Evolutionary conservation across 495 filamentous ascomycete species (phyloP).

Genomic region (Neurospora africana): DNA sequence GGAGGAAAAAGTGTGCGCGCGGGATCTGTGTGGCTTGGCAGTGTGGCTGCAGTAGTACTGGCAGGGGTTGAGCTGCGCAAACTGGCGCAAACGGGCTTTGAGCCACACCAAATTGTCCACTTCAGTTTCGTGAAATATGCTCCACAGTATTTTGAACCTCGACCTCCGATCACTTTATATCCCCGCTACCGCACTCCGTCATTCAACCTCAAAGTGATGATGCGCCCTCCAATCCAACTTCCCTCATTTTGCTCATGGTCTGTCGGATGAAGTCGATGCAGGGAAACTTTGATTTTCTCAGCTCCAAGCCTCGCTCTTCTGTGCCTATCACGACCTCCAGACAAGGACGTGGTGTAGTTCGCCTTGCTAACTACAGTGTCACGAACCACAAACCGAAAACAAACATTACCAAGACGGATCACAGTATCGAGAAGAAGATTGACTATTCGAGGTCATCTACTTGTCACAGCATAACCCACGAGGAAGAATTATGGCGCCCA

Average conservation of each 20-base stretch:
- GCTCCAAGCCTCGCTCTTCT: neutral
- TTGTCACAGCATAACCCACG: neutral
- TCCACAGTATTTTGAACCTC: neutral
- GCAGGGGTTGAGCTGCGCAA: slow-evolving; percentile 2
- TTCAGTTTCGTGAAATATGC: neutral
- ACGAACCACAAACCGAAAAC: neutral
- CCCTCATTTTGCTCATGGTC: neutral
- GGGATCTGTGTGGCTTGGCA: slow-evolving; percentile 7
- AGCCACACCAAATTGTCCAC: neutral
- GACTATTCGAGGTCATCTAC: neutral
- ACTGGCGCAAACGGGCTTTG: neutral
- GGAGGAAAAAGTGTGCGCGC: slow-evolving; percentile 15
- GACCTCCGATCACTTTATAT: slow-evolving; percentile 4
- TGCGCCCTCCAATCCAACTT: neutral
- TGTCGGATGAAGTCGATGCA: neutral
- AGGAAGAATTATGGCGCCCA: neutral
- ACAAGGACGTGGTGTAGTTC: neutral
- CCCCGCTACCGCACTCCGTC: neutral
- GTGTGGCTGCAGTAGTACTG: neutral
- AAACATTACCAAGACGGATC: neutral
- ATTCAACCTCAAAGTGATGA: neutral
- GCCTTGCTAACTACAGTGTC: neutral
- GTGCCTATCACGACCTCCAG: neutral
- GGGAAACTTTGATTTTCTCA: neutral
- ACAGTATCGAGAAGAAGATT: neutral